Base-by-base conservation (phyloP, 352 stramenopile species). In the Pythium utonaiense region DNA sequence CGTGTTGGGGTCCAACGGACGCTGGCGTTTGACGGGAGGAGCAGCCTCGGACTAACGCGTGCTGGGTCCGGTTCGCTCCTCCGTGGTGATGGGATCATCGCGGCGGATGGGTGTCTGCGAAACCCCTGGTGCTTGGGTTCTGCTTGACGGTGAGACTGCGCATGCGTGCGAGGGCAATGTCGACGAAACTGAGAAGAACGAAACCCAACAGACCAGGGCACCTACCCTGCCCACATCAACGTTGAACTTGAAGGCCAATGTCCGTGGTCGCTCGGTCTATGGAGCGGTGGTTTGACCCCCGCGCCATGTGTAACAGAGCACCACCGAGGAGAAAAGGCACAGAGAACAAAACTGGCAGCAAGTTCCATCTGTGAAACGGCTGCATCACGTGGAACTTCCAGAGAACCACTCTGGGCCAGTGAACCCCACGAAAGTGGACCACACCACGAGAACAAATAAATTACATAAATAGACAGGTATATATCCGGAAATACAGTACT, bases 231-330 rank as follows among this genome's bases (percentile, higher is more conserved):
- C 6, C 40, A 47, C 40, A 17, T 27, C 40, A 47, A 44, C n/a
- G 40, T 47, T 47, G 40, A 47, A 47, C 40, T 47, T 47, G 40
- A 47, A 47, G 40, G 40, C 40, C 28, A 9, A 27, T 47, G 16
- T 47, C 3, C 6, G 9, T 47, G 40, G 17, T 47, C 40, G 17
- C 28, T 47, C 16, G n/a, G 17, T 47, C n/a, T 47, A 47, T 47
- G 40, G 40, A 3, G 4, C 5, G 16, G 6, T 17, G 6, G 36
- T 44, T 3, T 25, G 5, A 47, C 40, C 40, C n/a, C 40, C 24
- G 40, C 24, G 40, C 40, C 40, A 47, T 47, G 16, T 47, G 40
- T 47, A 47, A 47, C 40, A 47, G 40, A 47, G 17, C 40, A 25
- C n/a, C 40, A 47, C 40, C 40, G 40, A 7, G 6, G 40, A 47